These are phyloP conservation scores for Microbotryum saponariae DNA, from an alignment of 1,284 basidiomycete species.

Conservation along the genomic window DNA sequence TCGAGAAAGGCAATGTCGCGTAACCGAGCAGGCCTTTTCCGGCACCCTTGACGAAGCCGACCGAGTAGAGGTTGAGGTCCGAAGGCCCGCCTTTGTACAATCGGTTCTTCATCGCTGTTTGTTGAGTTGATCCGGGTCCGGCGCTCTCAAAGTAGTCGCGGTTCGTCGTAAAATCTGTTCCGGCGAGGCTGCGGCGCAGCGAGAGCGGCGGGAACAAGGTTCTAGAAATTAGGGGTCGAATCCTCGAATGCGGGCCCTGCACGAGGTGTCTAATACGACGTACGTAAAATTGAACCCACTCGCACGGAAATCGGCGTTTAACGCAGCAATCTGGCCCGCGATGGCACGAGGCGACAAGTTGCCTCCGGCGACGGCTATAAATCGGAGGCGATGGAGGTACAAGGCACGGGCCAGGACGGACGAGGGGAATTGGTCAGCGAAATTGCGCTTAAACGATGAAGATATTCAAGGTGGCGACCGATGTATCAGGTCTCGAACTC, in stretches of 20 bases:
- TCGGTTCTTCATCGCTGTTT: slow-evolving; percentile 1
- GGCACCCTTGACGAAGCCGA: background rate
- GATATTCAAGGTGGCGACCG: background rate
- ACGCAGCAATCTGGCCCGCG: background rate
- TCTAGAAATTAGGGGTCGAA: too few species aligned
- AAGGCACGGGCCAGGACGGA: too few species aligned
- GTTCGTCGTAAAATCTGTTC: too few species aligned
- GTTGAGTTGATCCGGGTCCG: background rate
- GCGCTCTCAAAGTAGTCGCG: too few species aligned
- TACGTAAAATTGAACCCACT: background rate
- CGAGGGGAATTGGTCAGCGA: background rate
- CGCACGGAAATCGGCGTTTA: background rate
- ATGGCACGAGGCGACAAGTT: background rate
- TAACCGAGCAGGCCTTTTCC: background rate
- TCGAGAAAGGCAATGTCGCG: too few species aligned
- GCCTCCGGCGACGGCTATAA: background rate
- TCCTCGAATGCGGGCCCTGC: too few species aligned
- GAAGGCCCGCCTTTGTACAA: background rate
- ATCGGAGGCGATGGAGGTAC: too few species aligned
- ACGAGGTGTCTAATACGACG: too few species aligned
- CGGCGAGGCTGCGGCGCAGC: too few species aligned
- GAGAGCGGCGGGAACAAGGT: too few species aligned
- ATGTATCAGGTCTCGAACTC: slow-evolving; percentile 31
- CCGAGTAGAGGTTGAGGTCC: background rate
- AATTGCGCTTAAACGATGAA: background rate